Conservation (phyloP, 148 eudicot genomes). For the Nepenthes gracilis region DNA sequence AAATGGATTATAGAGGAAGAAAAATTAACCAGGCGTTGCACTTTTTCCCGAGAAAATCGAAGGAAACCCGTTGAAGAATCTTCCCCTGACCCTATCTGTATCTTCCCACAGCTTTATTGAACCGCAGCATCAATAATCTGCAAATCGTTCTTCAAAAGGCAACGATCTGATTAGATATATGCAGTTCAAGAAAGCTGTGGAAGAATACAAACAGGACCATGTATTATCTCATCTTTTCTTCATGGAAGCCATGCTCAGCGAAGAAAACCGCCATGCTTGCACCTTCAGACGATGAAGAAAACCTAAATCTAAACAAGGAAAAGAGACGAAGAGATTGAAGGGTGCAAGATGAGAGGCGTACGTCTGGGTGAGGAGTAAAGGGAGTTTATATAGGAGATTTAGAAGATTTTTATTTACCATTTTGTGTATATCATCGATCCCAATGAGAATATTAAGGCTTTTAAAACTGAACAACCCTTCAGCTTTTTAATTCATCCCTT, state of each 20-base stretch:
- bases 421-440: slow-evolving; percentile 2
- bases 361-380: slow-evolving; percentile 1
- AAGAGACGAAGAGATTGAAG: background rate
- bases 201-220: slow-evolving; percentile 8
- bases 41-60: too few species aligned
- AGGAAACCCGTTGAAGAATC: too few species aligned
- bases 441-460: slow-evolving; percentile 7
- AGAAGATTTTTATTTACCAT: background rate
- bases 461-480: background rate
- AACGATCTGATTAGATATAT: background rate
- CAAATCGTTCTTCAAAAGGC: too few species aligned
- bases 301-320: background rate
- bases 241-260: too few species aligned
- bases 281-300: background rate
- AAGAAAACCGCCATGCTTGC: background rate
- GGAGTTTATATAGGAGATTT: slow-evolving; percentile 2
- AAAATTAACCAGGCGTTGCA: too few species aligned
- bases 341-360: slow-evolving; percentile 6
- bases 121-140: slow-evolving; percentile 1
- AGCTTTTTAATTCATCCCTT: background rate
- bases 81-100: slow-evolving; percentile 2
- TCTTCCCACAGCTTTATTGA: slow-evolving; percentile 16
- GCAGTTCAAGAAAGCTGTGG: slow-evolving; percentile 17
- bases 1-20: too few species aligned
- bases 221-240: background rate